Percentiles rank a stretch among this genome's conserved stretches.
These are phyloP conservation scores for Tinospora cordifolia DNA, from an alignment of 164 flowering plant genomes.

Conservation along the genomic window DNA sequence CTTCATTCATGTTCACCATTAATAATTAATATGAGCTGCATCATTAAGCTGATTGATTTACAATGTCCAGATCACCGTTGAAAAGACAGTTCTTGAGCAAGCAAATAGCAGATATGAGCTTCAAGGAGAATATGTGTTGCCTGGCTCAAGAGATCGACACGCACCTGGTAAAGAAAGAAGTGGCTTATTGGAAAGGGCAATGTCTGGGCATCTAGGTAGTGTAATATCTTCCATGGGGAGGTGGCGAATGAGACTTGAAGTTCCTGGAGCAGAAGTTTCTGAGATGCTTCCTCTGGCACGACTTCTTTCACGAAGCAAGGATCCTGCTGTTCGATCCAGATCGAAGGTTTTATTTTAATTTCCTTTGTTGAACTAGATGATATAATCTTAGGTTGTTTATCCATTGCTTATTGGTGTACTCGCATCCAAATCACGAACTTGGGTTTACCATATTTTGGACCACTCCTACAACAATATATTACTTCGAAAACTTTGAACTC, in stretches of 20 bases:
- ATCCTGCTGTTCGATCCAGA: constrained; percentile 92
- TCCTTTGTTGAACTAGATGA: background rate
- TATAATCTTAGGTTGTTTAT: background rate
- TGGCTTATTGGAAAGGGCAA: constrained; percentile 62
- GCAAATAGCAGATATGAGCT: constrained; percentile 83
- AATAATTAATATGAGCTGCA: background rate
- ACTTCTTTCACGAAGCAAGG: constrained; percentile 90
- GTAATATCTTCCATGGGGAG: constrained; percentile 97
- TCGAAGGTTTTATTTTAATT: constrained; percentile 59
- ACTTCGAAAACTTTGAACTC: constrained; percentile 2
- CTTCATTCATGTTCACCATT: background rate
- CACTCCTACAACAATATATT: background rate
- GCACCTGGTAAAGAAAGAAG: constrained; percentile 44
- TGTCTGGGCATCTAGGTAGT: constrained; percentile 85
- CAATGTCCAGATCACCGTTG: constrained; percentile 67
- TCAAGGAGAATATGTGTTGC: constrained; percentile 97
- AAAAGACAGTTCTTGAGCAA: constrained; percentile 85
- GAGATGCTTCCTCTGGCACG: constrained; percentile 99
- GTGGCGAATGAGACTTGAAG: constrained; percentile 98
- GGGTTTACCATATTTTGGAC: constrained; percentile 1
- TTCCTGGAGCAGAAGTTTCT: constrained; percentile 87
- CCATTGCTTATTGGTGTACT: background rate
- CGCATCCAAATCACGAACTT: background rate
- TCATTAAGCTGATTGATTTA: background rate
- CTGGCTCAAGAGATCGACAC: constrained; percentile 80